Evolutionary conservation across 192 early-diverging fungal genomes (phyloP).

Genomic region (Coemansia javaensis): DNA sequence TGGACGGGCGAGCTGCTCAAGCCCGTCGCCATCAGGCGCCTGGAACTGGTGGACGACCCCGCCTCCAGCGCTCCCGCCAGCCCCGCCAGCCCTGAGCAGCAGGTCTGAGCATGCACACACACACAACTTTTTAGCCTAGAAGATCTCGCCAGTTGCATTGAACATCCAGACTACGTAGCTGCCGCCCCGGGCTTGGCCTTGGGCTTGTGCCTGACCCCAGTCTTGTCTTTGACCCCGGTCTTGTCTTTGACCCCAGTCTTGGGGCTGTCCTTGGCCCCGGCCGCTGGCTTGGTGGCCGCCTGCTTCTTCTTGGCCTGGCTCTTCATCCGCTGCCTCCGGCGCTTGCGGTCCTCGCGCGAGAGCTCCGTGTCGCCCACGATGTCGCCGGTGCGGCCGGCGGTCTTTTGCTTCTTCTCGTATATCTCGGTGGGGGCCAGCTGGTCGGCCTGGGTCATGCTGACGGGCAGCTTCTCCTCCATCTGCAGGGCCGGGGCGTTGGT

Average conservation of each 20-base stretch:
- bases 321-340: conserved; percentile 64
- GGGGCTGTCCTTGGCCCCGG: conserved; percentile 2
- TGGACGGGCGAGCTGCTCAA: conserved; percentile 47
- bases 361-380: conserved; percentile 77
- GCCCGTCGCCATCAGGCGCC: conserved; percentile 15
- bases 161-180: too few relatives aligned
- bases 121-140: too few relatives aligned
- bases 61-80: too few relatives aligned
- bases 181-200: too few relatives aligned
- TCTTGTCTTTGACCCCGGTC: too few relatives aligned
- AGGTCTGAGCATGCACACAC: not conserved
- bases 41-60: conserved; percentile 10
- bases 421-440: conserved; percentile 88
- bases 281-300: not conserved
- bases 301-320: conserved; percentile 58
- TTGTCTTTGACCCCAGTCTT: not conserved
- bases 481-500: conserved; percentile 76
- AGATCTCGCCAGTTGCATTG: too few relatives aligned
- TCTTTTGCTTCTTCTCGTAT: conserved; percentile 66
- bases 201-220: too few relatives aligned
- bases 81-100: conserved; percentile 1
- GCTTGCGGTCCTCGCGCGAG: conserved; percentile 70
- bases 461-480: conserved; percentile 95
- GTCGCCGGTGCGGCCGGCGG: conserved; percentile 48
- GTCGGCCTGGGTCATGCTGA: conserved; percentile 73